Conservation (phyloP, 78 protist species). For the Emiliania huxleyi region DNA sequence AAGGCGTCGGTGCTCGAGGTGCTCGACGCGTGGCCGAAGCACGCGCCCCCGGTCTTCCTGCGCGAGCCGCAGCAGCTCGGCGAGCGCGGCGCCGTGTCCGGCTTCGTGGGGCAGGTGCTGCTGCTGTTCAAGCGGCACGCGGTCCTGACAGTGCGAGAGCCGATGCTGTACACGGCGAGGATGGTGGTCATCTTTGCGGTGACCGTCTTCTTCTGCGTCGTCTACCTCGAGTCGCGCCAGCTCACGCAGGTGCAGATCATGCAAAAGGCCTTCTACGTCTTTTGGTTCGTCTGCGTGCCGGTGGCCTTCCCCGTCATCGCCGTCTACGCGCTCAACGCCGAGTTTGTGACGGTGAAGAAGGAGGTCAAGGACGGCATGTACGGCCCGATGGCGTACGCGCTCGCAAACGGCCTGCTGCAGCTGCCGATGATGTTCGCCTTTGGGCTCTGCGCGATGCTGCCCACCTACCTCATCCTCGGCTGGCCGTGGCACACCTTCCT, state of each 20-base stretch:
- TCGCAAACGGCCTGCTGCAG: neutral
- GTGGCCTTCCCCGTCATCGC: neutral
- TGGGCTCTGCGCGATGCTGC: neutral
- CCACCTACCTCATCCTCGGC: neutral
- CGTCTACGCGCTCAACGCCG: neutral
- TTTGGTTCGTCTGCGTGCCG: neutral
- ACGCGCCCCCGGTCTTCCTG: neutral
- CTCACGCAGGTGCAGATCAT: neutral
- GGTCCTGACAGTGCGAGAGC: neutral
- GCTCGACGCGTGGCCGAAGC: neutral
- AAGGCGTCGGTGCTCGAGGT: neutral
- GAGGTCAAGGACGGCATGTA: slow-evolving; percentile 31
- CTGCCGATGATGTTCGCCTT: neutral
- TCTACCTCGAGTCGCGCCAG: neutral
- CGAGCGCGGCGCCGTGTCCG: neutral
- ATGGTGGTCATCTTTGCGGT: neutral
- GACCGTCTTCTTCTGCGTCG: neutral
- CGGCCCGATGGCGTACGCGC: neutral
- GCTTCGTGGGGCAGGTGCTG: neutral
- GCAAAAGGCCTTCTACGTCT: neutral
- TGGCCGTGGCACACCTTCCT: neutral
- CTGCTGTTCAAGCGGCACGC: neutral
- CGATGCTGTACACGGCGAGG: neutral
- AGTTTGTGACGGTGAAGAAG: neutral
- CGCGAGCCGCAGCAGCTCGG: neutral